Evolutionary conservation across 345 rosid species (phyloP).

Genomic region (Aurinia saxatilis): DNA sequence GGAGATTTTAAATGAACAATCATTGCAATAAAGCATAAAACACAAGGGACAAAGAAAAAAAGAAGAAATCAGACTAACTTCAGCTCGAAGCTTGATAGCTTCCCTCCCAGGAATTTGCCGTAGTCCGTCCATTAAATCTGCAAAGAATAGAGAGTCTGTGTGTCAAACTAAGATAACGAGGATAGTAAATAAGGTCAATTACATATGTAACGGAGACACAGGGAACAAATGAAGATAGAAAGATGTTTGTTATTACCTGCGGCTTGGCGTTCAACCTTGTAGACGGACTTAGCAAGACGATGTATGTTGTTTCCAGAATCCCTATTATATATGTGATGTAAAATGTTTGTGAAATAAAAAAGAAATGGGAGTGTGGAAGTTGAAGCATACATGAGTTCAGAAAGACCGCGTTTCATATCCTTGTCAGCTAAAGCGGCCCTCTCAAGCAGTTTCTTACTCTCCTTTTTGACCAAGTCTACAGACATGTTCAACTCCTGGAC

Average conservation of each 20-base stretch:
- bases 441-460: slow-evolving; percentile 78
- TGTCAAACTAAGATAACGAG: background rate
- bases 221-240: background rate
- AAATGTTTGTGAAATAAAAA: background rate
- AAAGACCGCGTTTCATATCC: slow-evolving; percentile 68
- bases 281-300: slow-evolving; percentile 58
- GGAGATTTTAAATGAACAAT: background rate
- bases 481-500: slow-evolving; percentile 65
- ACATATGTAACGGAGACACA: background rate
- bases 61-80: slow-evolving; percentile 38
- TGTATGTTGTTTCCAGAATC: slow-evolving; percentile 64
- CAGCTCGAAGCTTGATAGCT: slow-evolving; percentile 88
- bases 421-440: slow-evolving; percentile 83
- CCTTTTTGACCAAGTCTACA: slow-evolving; percentile 80
- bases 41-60: background rate
- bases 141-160: background rate
- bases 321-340: slow-evolving; percentile 37
- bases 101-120: slow-evolving; percentile 90
- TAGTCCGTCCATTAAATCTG: slow-evolving; percentile 87
- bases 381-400: slow-evolving; percentile 56
- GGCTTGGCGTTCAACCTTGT: slow-evolving; percentile 70
- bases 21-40: background rate
- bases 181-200: background rate
- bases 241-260: slow-evolving; percentile 44
- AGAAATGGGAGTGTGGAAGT: background rate